Evolutionary conservation across 148 eudicot species (phyloP), one percentile per base, ranked within the genome.

Genomic region (Nyssa sinensis): DNA sequence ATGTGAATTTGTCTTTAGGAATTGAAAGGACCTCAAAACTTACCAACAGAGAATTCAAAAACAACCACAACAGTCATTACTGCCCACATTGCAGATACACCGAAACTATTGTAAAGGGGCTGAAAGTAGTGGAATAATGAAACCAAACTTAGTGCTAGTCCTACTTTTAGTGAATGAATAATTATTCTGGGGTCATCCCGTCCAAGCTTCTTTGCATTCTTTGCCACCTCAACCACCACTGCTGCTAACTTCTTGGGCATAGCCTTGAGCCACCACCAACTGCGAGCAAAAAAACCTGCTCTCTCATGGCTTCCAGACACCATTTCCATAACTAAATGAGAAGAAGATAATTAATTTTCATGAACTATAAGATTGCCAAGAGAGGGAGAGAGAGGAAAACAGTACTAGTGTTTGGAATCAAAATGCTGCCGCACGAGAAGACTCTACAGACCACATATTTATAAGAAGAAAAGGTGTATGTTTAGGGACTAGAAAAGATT

Each of bases 61-160:
- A 91, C 86, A 12, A 93, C 90, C 7, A 93, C 96, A 12, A 93
- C 98, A 28, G 98, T 93, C 65, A 91, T 64, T 33, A 93, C 86
- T 67, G 94, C 98, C 96, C 96, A 93, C 90, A 86, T 86, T 74
- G 88, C 93, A 19, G 92, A 80, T 0, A 64, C 82, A 57, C 88
- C 91, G 34, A 93, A 84, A 49, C 86, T 82, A 29, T 82, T 60
- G 51, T 88, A 91, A 2, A 93, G 83, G 17, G 93, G 94, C 51
- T 84, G 74, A 9, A 81, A 77, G 65, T 88, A 93, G 72, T 91
- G 91, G 62, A 93, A 84, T 70, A 88, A 79, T 2, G 98, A 93
- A 35, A 89, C 91, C 64, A 89, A 75, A 0, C 84, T 89, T 34
- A 93, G 71, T 4, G 97, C 88, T 17, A 88, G 55, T 49, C 88